Conservation (phyloP, 2,329 filamentous ascomycete species). For the Sclerotinia trifoliorum region DNA sequence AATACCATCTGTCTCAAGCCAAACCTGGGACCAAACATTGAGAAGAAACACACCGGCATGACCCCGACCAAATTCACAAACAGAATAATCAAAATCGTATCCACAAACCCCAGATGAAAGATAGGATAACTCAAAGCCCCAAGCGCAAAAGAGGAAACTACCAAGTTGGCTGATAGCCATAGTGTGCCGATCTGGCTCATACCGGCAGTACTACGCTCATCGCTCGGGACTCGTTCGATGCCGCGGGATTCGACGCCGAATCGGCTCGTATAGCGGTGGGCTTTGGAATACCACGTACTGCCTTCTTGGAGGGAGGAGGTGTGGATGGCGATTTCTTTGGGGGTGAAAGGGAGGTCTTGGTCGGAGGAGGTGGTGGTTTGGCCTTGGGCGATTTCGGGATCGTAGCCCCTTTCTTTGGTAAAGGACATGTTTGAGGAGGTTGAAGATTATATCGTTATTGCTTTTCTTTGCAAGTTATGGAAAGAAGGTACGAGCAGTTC, state of each 20-base stretch:
- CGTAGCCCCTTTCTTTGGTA: constrained; percentile 1
- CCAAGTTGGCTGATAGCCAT: constrained; percentile 79
- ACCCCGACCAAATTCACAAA: constrained; percentile 76
- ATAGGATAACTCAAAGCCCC: constrained; percentile 67
- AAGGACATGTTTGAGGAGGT: background rate
- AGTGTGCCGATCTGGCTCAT: constrained; percentile 67
- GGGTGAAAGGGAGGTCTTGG: background rate
- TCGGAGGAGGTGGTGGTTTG: constrained; percentile 5
- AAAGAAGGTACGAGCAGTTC: background rate
- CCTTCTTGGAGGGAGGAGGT: constrained; percentile 60
- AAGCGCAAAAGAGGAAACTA: constrained; percentile 73
- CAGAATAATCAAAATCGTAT: constrained; percentile 68
- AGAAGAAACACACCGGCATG: constrained; percentile 72
- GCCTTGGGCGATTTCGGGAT: constrained; percentile 20
- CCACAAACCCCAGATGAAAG: constrained; percentile 70
- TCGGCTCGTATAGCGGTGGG: constrained; percentile 62
- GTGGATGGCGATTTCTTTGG: constrained; percentile 43
- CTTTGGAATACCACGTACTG: constrained; percentile 53
- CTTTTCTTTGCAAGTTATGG: background rate
- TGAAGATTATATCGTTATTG: background rate
- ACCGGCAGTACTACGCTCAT: constrained; percentile 64
- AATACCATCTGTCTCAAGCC: constrained; percentile 79
- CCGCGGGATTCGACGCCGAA: constrained; percentile 71
- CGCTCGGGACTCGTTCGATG: constrained; percentile 70
- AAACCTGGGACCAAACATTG: constrained; percentile 71